Conservation (phyloP, 2,329 filamentous ascomycete genomes). For the Verticillium longisporum region DNA sequence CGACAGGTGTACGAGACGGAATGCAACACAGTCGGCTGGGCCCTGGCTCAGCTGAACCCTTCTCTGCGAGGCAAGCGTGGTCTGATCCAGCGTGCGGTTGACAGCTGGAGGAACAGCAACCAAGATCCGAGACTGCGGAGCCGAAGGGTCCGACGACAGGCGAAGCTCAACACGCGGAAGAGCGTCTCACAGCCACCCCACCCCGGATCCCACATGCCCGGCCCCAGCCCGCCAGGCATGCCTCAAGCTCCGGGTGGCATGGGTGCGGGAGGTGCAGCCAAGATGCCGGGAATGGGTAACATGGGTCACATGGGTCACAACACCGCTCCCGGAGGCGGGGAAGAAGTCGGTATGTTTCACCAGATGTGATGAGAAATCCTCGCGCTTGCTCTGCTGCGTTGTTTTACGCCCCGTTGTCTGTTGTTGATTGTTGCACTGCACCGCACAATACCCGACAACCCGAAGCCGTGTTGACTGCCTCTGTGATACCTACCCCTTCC, state of each 20-base stretch:
- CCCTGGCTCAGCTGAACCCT: constrained; percentile 85
- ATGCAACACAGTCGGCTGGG: constrained; percentile 99
- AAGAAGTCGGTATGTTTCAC: constrained; percentile 98
- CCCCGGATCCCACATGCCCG: constrained; percentile 58
- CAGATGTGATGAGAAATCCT: constrained; percentile 63
- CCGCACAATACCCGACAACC: constrained; percentile 13
- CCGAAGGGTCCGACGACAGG: constrained; percentile 86
- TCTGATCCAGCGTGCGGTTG: constrained; percentile 91
- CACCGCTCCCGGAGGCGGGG: constrained; percentile 58
- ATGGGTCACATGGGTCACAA: constrained; percentile 71
- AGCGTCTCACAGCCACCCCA: constrained; percentile 54
- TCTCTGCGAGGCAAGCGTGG: constrained; percentile 88
- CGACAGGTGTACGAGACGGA: constrained; percentile 95
- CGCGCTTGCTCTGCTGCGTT: constrained; percentile 30
- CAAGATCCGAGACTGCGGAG: constrained; percentile 89
- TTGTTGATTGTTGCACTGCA: constrained; percentile 16
- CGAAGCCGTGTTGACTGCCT: constrained; percentile 11
- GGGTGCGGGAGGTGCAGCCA: constrained; percentile 46
- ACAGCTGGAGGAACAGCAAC: constrained; percentile 99
- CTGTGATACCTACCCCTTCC: constrained; percentile 27
- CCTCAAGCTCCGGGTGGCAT: constrained; percentile 56
- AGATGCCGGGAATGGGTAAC: constrained; percentile 60
- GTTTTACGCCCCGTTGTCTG: constrained; percentile 13
- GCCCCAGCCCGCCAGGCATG: constrained; percentile 59
- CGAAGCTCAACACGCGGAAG: constrained; percentile 89